Evolutionary conservation across 108 stramenopile species (phyloP), one percentile per base, ranked within the genome.

Genomic region (Nitzschia inconspicua): DNA sequence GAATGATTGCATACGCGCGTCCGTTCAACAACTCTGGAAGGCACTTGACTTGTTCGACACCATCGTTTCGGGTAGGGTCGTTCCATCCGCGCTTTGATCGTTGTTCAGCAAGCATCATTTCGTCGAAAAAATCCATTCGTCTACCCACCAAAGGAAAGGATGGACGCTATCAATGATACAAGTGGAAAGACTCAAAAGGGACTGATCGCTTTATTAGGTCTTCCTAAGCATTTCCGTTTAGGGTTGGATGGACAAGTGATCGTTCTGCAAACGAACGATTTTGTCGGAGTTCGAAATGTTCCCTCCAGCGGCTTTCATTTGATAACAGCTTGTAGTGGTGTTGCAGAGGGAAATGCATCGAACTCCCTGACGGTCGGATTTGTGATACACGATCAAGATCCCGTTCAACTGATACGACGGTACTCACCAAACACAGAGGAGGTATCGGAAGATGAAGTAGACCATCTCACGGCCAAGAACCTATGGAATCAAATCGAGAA

Each of bases 401-500:
- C 55, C 23, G 59, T 72, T 25, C 78, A 77, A 18, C 67, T 85
- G 59, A 66, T 80, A 25, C 56, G 81, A 31, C 52, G 49, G 46
- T 93, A 88, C 47, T 75, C 88, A 78, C 71, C 68, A 14, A 56
- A 48, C 18, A 89, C 85, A 0, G 92, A 93, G 66, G 92, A 93
- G 76, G 68, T 88, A 8, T 85, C 84, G 3, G 82, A 82, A 1
- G 55, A 68, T 14, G 48, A 61, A 40, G 47, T 87, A 13, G 86
- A 87, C 35, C 72, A 64, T 16, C 27, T 68, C 24, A 83, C 82
- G 13, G 19, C 46, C 16, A 13, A 49, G 1, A 84, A 89, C 68
- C 39, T 87, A 22, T 8, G 72, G 27, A 3, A 53, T 2, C 79
- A 80, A 29, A 72, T 86, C 18, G 52, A 37, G 51, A 39, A 37